Conservation (phyloP, 2,329 filamentous ascomycete genomes). For the Dactylella cylindrospora region DNA sequence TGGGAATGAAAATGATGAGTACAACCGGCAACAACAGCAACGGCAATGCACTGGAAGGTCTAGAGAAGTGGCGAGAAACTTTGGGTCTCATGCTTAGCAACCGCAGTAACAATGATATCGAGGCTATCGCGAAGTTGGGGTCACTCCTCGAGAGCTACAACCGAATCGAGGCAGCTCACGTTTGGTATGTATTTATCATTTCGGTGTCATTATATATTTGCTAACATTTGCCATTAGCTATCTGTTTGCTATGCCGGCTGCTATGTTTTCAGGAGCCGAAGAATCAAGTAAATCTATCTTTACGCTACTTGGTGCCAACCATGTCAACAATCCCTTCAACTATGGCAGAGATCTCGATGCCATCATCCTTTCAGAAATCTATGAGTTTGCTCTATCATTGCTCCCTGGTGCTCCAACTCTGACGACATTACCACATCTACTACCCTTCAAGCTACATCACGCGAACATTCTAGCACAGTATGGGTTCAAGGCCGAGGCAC, state of each 20-base stretch:
- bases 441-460: slow-evolving; percentile 88
- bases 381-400: slow-evolving; percentile 83
- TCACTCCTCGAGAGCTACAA: slow-evolving; percentile 81
- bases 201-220: background rate
- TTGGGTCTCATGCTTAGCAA: slow-evolving; percentile 83
- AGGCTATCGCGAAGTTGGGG: slow-evolving; percentile 76
- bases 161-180: slow-evolving; percentile 84
- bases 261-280: slow-evolving; percentile 78
- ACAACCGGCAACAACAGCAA: slow-evolving; percentile 57
- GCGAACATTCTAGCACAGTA: slow-evolving; percentile 80
- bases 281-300: slow-evolving; percentile 72
- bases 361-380: slow-evolving; percentile 91
- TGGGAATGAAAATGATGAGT: slow-evolving; percentile 88
- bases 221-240: slow-evolving; percentile 55
- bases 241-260: slow-evolving; percentile 73
- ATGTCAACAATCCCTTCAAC: slow-evolving; percentile 68
- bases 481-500: slow-evolving; percentile 77
- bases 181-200: slow-evolving; percentile 59
- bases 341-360: slow-evolving; percentile 79
- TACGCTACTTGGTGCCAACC: slow-evolving; percentile 82
- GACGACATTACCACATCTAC: slow-evolving; percentile 72
- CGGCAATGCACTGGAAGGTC: slow-evolving; percentile 73
- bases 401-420: slow-evolving; percentile 59
- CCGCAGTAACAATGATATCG: slow-evolving; percentile 74
- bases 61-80: slow-evolving; percentile 94